Evolutionary conservation across 1,139 yeast species (phyloP).

Genomic region (Casaregolazyma lundiana): DNA sequence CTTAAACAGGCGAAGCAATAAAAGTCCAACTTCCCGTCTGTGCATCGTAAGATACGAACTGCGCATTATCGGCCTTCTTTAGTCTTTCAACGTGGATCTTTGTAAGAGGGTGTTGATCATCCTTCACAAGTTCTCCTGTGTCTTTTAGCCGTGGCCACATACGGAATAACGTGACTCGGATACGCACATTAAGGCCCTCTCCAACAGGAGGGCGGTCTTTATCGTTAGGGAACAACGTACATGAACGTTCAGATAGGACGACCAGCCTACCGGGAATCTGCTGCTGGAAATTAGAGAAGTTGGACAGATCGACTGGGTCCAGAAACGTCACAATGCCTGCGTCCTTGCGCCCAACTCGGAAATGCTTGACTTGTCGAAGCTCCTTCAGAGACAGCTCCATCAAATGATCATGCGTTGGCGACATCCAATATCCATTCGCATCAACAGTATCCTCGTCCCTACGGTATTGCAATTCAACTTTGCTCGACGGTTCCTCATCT

Average conservation of each 20-base stretch:
- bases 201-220: slow-evolving; percentile 59
- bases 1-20: slow-evolving; percentile 35
- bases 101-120: slow-evolving; percentile 69
- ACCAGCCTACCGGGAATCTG: slow-evolving; percentile 63
- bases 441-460: slow-evolving; percentile 42
- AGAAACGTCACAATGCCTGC: slow-evolving; percentile 74
- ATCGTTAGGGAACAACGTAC: slow-evolving; percentile 71
- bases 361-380: slow-evolving; percentile 57
- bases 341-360: slow-evolving; percentile 75
- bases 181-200: slow-evolving; percentile 77
- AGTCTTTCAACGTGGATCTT: slow-evolving; percentile 65
- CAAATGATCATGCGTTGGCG: slow-evolving; percentile 67
- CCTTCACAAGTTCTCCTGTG: slow-evolving; percentile 69
- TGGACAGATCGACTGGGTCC: slow-evolving; percentile 77
- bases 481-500: neutral
- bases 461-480: slow-evolving; percentile 8
- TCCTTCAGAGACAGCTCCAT: slow-evolving; percentile 56
- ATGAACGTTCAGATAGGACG: slow-evolving; percentile 54
- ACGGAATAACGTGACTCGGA: slow-evolving; percentile 65
- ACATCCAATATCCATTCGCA: slow-evolving; percentile 81
- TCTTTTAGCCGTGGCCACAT: slow-evolving; percentile 75
- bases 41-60: slow-evolving; percentile 73
- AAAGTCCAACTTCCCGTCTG: slow-evolving; percentile 81
- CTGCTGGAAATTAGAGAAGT: slow-evolving; percentile 48
- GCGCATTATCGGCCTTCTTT: slow-evolving; percentile 54